Conservation (phyloP, 352 stramenopile genomes). For the Blastocystis sp. region DNA sequence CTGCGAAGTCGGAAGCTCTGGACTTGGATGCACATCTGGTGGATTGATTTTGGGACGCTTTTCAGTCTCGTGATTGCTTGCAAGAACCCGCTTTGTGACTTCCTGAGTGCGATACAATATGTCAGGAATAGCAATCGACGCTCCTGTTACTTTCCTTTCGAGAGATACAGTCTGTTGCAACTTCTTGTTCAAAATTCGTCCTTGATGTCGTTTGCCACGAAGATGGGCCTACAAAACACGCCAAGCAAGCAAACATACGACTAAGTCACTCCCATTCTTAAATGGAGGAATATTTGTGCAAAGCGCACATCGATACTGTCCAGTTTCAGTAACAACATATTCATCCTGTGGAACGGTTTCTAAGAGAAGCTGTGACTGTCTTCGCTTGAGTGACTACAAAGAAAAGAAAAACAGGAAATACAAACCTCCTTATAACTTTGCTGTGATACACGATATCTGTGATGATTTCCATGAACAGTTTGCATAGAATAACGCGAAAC, state of each 20-base stretch:
- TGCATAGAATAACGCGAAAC: not conserved
- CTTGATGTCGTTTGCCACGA: not conserved
- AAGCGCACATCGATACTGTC: constrained; percentile 32
- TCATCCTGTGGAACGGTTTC: not conserved
- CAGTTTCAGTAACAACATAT: constrained; percentile 23
- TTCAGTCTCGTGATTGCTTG: not conserved
- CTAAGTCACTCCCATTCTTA: not conserved
- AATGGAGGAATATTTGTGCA: constrained; percentile 31
- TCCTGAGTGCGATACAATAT: constrained; percentile 26
- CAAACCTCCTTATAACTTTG: not conserved
- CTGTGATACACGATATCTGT: not conserved
- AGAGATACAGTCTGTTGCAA: not conserved
- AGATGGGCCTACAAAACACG: not conserved
- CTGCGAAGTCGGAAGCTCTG: not conserved
- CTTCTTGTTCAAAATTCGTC: not conserved
- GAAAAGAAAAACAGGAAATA: not conserved
- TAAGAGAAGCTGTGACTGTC: not conserved
- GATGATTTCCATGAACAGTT: constrained; percentile 48
- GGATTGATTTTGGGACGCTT: not conserved
- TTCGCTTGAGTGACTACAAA: not conserved
- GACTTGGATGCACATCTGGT: not conserved
- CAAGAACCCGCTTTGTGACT: constrained; percentile 1
- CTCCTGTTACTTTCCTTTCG: not conserved
- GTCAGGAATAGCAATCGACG: constrained; percentile 8
- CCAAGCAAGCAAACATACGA: not conserved